Conservation (phyloP, 2,329 filamentous ascomycete species). For the Penicillium nordicum region DNA sequence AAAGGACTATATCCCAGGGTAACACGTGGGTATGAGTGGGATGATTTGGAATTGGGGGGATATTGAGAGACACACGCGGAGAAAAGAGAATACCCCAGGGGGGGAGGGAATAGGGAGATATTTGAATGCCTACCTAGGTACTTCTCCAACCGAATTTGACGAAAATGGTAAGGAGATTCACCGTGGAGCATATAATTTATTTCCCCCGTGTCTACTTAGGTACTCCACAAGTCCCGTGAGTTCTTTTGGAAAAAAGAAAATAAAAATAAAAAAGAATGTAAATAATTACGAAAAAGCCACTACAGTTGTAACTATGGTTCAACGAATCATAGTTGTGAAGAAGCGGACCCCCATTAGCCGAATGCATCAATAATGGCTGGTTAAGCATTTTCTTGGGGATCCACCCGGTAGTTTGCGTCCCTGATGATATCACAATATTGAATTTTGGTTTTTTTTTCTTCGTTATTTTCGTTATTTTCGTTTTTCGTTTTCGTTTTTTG, state of each 20-base stretch:
- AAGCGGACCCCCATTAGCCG: constrained; percentile 18
- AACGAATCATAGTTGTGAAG: constrained; percentile 18
- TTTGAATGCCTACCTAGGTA: constrained; percentile 24
- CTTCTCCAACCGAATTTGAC: constrained; percentile 9
- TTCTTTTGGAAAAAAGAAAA: background rate
- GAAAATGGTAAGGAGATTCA: constrained; percentile 21
- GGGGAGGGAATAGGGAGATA: constrained; percentile 22
- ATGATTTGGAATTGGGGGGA: background rate
- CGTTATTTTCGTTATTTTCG: too few relatives aligned
- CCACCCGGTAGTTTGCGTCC: constrained; percentile 19
- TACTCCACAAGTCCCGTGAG: background rate
- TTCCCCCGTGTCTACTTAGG: constrained; percentile 5
- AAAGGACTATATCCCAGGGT: background rate
- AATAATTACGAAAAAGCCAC: background rate
- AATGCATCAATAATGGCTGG: constrained; percentile 31
- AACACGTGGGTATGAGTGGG: background rate
- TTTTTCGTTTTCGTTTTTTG: background rate
- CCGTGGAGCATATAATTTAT: constrained; percentile 18
- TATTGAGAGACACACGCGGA: constrained; percentile 11
- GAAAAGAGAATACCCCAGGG: constrained; percentile 13
- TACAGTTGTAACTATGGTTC: constrained; percentile 2
- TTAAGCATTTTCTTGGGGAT: constrained; percentile 29
- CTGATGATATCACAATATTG: constrained; percentile 23
- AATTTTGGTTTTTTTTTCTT: background rate
- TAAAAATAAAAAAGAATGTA: background rate